A percentile compares a stretch with the other conserved stretches of the same genome.
These are phyloP conservation scores for Parastagonospora avenae DNA, from an alignment of 2,329 filamentous ascomycete species.

Conservation along the genomic window DNA sequence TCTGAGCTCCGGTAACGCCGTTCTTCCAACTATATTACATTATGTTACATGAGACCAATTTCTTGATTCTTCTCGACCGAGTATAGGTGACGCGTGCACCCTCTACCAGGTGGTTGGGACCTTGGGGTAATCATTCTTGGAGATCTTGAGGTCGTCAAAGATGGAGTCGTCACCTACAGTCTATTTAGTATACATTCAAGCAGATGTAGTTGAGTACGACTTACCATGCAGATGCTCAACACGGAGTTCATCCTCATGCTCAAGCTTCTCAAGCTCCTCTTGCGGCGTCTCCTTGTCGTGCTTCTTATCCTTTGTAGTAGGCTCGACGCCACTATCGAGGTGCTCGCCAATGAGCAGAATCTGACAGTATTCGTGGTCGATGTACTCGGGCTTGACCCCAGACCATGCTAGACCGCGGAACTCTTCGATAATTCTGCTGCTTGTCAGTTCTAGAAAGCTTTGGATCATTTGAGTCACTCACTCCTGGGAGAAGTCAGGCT, in stretches of 20 bases:
- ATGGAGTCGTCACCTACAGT: conserved; percentile 61
- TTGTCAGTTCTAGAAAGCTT: conserved; percentile 9
- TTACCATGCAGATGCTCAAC: conserved; percentile 64
- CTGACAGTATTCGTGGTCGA: conserved; percentile 77
- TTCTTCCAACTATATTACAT: no score
- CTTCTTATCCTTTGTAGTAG: conserved; percentile 62
- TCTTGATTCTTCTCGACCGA: no score
- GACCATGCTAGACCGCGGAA: conserved; percentile 77
- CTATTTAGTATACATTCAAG: conserved; percentile 3
- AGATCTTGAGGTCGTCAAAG: conserved; percentile 64
- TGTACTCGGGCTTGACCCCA: conserved; percentile 71
- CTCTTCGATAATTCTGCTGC: conserved; percentile 66
- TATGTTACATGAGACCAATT: no score
- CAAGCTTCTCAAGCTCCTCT: conserved; percentile 76
- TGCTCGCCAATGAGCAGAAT: conserved; percentile 78
- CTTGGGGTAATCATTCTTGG: conserved; percentile 63
- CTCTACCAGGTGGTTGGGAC: conserved; percentile 43
- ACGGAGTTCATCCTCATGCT: conserved; percentile 73
- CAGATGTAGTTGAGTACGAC: conserved; percentile 1
- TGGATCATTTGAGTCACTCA: conserved; percentile 47
- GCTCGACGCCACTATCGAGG: conserved; percentile 61
- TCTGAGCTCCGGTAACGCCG: no score
- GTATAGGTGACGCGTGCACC: neutral
- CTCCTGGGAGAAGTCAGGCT: conserved; percentile 72
- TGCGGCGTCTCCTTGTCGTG: conserved; percentile 64